phyloP scores from a whole-genome alignment of 192 early-diverging fungal species.

The Coemansia sp. region DNA sequence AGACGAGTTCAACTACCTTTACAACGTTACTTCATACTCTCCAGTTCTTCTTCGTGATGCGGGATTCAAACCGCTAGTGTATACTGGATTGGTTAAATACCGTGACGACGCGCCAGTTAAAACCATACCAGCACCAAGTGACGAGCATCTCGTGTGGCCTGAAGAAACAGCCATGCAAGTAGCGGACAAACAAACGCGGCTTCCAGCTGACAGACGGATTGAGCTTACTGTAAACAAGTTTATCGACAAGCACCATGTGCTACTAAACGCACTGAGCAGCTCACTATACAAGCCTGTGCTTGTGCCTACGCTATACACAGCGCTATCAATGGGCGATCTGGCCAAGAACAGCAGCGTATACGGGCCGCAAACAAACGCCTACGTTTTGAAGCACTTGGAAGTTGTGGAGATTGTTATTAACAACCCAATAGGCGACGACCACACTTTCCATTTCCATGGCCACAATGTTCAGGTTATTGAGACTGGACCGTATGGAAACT shows the following conservation, averaged over 20 bases:
- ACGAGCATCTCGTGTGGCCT: constrained; percentile 8
- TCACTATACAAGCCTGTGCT: not conserved
- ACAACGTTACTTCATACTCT: constrained; percentile 11
- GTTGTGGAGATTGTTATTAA: constrained; percentile 64
- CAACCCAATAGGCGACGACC: constrained; percentile 44
- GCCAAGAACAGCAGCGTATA: too few relatives aligned
- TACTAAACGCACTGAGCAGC: not conserved
- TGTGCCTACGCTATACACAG: too few relatives aligned
- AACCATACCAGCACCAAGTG: not conserved
- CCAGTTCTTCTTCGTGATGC: constrained; percentile 55
- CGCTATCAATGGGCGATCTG: too few relatives aligned
- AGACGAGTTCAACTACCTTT: constrained; percentile 62
- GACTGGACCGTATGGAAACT: constrained; percentile 14
- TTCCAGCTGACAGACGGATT: constrained; percentile 13
- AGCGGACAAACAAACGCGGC: not conserved
- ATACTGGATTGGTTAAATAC: constrained; percentile 23
- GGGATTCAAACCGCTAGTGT: constrained; percentile 38
- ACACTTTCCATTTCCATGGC: too few relatives aligned
- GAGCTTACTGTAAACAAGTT: not conserved
- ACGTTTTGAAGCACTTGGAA: constrained; percentile 61
- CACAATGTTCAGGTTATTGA: too few relatives aligned
- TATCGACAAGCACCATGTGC: not conserved
- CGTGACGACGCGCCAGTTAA: constrained; percentile 3
- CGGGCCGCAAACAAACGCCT: constrained; percentile 23
- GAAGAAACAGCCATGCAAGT: constrained; percentile 18